Percentiles rank a stretch among this genome's conserved stretches.
These are phyloP conservation scores for Talaromyces sp. DNA, from an alignment of 2,329 filamentous ascomycete species.

Conservation along the genomic window DNA sequence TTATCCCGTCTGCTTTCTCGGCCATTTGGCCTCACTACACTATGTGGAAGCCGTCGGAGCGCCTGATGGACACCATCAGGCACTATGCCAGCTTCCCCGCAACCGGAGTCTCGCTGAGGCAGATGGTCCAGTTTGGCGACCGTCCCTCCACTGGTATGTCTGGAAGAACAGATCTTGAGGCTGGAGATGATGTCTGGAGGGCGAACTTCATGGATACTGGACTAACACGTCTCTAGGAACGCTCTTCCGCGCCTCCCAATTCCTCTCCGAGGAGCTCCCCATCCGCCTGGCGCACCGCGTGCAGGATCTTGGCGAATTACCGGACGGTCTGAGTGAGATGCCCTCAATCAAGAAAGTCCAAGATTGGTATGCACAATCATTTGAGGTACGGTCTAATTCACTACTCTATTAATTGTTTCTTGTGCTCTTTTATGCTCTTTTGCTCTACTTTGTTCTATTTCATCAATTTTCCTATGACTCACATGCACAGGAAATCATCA, in stretches of 20 bases:
- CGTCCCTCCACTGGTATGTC: conserved; percentile 80
- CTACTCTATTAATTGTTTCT: not conserved
- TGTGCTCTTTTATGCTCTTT: not conserved
- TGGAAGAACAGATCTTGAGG: not conserved
- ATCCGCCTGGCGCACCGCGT: conserved; percentile 96
- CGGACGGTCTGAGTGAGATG: conserved; percentile 97
- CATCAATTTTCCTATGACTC: conserved; percentile 15
- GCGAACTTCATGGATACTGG: not conserved
- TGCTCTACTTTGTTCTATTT: not conserved
- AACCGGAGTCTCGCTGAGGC: conserved; percentile 90
- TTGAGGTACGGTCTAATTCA: conserved; percentile 69
- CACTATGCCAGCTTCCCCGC: conserved; percentile 97
- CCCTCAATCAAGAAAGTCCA: conserved; percentile 91
- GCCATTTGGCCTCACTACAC: conserved; percentile 35
- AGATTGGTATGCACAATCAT: conserved; percentile 99
- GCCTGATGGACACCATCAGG: conserved; percentile 94
- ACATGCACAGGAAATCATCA: conserved; percentile 76
- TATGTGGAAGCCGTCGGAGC: conserved; percentile 93
- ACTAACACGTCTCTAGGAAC: conserved; percentile 64
- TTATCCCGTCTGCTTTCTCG: conserved; percentile 8
- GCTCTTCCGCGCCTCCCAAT: conserved; percentile 95
- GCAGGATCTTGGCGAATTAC: conserved; percentile 86
- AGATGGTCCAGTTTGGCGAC: conserved; percentile 99
- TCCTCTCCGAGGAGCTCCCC: conserved; percentile 95
- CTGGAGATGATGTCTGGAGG: not conserved